phyloP scores from a whole-genome alignment of 768 basidiomycete genomes.

The Tricholoma hemisulphureum region DNA sequence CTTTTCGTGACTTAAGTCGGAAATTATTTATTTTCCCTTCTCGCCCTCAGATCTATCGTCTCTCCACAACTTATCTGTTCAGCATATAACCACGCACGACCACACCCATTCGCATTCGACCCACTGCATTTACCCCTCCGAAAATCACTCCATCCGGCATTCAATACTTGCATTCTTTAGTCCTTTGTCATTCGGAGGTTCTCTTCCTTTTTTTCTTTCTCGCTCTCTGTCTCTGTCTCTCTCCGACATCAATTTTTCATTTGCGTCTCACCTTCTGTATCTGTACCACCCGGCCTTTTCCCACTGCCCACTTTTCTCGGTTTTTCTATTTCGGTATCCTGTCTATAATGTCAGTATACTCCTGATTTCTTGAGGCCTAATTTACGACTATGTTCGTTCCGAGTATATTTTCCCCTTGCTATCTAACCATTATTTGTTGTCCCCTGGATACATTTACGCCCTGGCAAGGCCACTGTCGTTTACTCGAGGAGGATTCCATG shows the following conservation, averaged over 20 bases:
- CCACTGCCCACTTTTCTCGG: constrained; percentile 9
- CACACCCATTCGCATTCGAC: constrained; percentile 2
- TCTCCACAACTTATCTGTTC: constrained; percentile 12
- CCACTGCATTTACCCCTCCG: not conserved
- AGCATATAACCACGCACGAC: not conserved
- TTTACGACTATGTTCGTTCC: constrained; percentile 13
- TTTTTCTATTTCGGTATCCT: constrained; percentile 11
- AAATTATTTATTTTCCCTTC: constrained; percentile 6
- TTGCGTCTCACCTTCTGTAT: constrained; percentile 4
- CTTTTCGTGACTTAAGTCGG: constrained; percentile 70
- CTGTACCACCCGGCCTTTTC: constrained; percentile 6
- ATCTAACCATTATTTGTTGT: constrained; percentile 37
- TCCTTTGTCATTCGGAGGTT: constrained; percentile 2
- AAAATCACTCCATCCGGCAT: constrained; percentile 6
- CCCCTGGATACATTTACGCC: constrained; percentile 27
- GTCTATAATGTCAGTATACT: not conserved
- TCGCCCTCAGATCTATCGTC: not conserved
- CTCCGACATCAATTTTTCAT: too few species aligned
- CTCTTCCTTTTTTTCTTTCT: not conserved
- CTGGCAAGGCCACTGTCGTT: constrained; percentile 32
- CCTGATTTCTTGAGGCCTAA: not conserved
- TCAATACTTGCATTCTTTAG: constrained; percentile 1
- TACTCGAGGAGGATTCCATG: constrained; percentile 33
- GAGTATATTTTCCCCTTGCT: constrained; percentile 15
- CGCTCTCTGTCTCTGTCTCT: not conserved